Evolutionary conservation across 202 grass and related monocot species (phyloP).

Genomic region (Zoysia matrella): DNA sequence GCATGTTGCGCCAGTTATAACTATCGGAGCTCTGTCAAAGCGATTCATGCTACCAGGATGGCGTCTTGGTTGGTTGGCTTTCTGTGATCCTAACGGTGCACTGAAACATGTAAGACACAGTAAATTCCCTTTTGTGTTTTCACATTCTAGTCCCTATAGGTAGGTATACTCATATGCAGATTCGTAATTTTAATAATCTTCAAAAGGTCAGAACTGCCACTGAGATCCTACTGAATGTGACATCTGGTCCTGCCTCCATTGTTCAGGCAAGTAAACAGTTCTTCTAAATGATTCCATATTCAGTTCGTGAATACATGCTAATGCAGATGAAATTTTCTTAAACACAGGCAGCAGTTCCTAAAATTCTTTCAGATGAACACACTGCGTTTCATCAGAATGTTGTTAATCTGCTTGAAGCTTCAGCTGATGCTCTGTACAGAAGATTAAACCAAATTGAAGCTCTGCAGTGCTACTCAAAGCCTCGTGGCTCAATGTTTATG

Average conservation of each 20-base stretch:
- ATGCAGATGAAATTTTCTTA: neutral
- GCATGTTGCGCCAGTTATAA: constrained; percentile 71
- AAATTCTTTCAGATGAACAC: constrained; percentile 68
- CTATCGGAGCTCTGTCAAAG: constrained; percentile 76
- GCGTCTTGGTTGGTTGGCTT: constrained; percentile 90
- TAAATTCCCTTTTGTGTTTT: neutral
- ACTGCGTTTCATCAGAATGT: constrained; percentile 68
- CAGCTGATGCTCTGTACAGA: constrained; percentile 58
- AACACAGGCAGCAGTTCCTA: constrained; percentile 67
- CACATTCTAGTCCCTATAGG: neutral
- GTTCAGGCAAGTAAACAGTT: constrained; percentile 65
- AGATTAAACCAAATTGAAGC: constrained; percentile 68
- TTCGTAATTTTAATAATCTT: constrained; percentile 31
- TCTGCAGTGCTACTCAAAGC: constrained; percentile 72
- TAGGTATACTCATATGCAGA: constrained; percentile 2
- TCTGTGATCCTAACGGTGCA: constrained; percentile 66
- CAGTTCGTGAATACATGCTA: neutral
- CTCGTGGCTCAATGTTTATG: constrained; percentile 96
- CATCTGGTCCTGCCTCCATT: constrained; percentile 72
- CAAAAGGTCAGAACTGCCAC: constrained; percentile 74
- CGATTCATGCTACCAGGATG: constrained; percentile 90
- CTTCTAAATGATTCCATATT: neutral
- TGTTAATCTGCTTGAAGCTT: constrained; percentile 58
- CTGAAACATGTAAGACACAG: constrained; percentile 54
- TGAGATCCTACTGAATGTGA: constrained; percentile 86